phyloP scores from a whole-genome alignment of 345 rosid species.

The rapeseed (Brassica napus) region DNA sequence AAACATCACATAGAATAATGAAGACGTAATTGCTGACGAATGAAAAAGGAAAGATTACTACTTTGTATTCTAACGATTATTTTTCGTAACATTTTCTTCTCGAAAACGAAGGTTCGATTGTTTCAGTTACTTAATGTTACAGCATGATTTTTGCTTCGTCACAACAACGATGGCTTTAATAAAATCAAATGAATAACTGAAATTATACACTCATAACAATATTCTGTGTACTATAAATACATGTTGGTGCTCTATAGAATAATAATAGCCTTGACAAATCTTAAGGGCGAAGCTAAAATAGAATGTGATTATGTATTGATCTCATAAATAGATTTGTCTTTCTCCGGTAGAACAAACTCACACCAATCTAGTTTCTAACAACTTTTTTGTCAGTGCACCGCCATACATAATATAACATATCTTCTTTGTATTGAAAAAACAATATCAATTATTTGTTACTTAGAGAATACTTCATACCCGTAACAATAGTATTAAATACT shows the following conservation, averaged over 20 bases:
- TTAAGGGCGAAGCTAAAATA: slow-evolving; percentile 12
- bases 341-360: not conserved
- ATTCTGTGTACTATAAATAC: not conserved
- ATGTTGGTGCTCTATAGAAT: not conserved
- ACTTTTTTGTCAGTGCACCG: slow-evolving; percentile 4
- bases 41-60: not conserved
- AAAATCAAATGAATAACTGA: not conserved
- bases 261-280: slow-evolving; percentile 3
- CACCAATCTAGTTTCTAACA: not conserved
- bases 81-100: not conserved
- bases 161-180: not conserved
- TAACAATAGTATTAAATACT: not conserved
- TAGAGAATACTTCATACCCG: not conserved
- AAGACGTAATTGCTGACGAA: slow-evolving; percentile 11
- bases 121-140: slow-evolving; percentile 9
- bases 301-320: not conserved
- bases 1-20: not conserved
- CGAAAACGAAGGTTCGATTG: slow-evolving; percentile 14
- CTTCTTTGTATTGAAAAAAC: not conserved
- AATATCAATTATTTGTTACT: not conserved
- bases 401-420: not conserved
- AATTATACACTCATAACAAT: not conserved
- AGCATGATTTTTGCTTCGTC: not conserved
- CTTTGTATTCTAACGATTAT: not conserved
- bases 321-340: not conserved